These are phyloP conservation scores for Hemisphaericaspora subhashii DNA, from an alignment of 1,139 yeast species.

Conservation along the genomic window DNA sequence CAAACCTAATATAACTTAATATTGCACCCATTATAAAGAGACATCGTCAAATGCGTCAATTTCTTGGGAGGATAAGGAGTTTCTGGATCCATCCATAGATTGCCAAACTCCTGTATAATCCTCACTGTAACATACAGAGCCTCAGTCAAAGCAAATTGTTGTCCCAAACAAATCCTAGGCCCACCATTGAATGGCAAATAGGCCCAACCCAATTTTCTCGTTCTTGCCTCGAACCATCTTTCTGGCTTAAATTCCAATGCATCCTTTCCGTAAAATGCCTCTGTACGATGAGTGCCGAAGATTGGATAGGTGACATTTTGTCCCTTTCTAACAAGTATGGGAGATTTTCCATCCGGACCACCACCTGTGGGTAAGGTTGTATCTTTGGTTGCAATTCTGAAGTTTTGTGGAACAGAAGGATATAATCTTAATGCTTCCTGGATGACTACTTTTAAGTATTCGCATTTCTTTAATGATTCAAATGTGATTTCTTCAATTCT, in stretches of 20 bases:
- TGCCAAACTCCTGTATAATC: slow-evolving; percentile 4
- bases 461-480: slow-evolving; percentile 48
- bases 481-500: slow-evolving; percentile 29
- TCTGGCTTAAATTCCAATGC: slow-evolving; percentile 45
- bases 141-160: slow-evolving; percentile 46
- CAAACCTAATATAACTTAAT: slow-evolving; percentile 13
- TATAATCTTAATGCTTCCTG: slow-evolving; percentile 52
- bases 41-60: slow-evolving; percentile 36
- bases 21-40: slow-evolving; percentile 25
- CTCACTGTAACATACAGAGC: slow-evolving; percentile 30
- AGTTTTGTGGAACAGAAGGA: slow-evolving; percentile 53
- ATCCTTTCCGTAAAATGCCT: slow-evolving; percentile 44
- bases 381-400: slow-evolving; percentile 41
- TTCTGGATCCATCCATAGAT: background rate
- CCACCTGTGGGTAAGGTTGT: slow-evolving; percentile 56
- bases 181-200: slow-evolving; percentile 46
- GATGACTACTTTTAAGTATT: slow-evolving; percentile 45
- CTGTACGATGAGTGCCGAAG: slow-evolving; percentile 41
- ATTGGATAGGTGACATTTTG: slow-evolving; percentile 38
- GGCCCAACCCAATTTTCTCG: slow-evolving; percentile 39
- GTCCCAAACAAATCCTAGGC: slow-evolving; percentile 44
- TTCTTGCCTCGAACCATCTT: slow-evolving; percentile 41
- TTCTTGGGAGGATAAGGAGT: slow-evolving; percentile 31
- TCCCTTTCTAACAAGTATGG: slow-evolving; percentile 45
- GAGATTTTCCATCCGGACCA: slow-evolving; percentile 42